Base-by-base conservation (phyloP, 1,284 basidiomycete genomes). In the Schizopora paradoxa region DNA sequence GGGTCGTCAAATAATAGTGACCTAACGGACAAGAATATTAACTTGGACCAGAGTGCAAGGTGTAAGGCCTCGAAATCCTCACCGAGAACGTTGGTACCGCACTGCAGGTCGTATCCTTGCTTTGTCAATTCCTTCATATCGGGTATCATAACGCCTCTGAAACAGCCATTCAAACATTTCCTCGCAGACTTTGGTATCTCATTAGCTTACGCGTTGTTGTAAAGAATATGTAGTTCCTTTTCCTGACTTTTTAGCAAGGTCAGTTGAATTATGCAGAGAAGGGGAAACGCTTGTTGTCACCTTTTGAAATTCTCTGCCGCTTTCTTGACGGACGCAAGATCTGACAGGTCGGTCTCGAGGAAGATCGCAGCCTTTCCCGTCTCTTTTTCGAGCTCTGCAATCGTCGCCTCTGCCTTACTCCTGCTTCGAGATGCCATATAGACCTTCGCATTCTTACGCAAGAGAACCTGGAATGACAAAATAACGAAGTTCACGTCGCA, bases 31-130 rank as follows among this genome's bases (percentile, higher is more conserved):
- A 4, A 8, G 16, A 45, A 35, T 13, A 34, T 22, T 16, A 31
- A 23, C 8, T 23, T 14, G 10, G 21, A 8, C 7, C 19, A 41
- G 11, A 25, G 11, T 16, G 27, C 13, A 8, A 23, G 27, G 14
- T 23, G 11, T 26, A 13, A 14, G 41, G 16, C 36, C 4, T 2
- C 13, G 29, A 16, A 14, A 25, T 31, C 47, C 44, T 49, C 45
- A 61, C 72, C 72, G 19, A 81, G 58, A 26, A 70, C 67, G 56
- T 82, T 83, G 6, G 76, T 79, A 1, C 79, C 81, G 45, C 78
- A 79, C 53, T 79, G 77, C 3, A 79, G 56, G 36, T 82, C 76
- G 54, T 76, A 78, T 2, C 75, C 76, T 46, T 84, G 71, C 18
- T 61, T 60, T 1, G 79, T 80, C 29, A 69, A 49, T 45, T 61